phyloP scores from a whole-genome alignment of 1,284 basidiomycete species.

The Cutaneotrichosporon cavernicola region DNA sequence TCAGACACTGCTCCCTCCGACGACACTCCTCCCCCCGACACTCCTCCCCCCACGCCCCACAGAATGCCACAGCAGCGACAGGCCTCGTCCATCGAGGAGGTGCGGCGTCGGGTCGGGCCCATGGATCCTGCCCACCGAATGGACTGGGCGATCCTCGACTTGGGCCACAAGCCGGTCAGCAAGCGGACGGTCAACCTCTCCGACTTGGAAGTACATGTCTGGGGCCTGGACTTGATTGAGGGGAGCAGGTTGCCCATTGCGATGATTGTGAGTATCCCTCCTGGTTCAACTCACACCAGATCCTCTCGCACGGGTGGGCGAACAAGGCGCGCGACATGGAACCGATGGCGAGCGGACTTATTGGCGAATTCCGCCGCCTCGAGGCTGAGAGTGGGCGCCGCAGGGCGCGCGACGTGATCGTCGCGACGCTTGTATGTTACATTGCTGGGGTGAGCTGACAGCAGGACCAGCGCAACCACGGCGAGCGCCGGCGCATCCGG shows the following conservation, averaged over 20 bases:
- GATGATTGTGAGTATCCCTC: constrained; percentile 29
- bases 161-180: constrained; percentile 25
- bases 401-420: constrained; percentile 41
- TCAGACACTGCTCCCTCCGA: neutral
- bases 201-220: constrained; percentile 42
- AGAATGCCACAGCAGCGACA: neutral
- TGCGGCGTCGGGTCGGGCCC: constrained; percentile 3
- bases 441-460: neutral
- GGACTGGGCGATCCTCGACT: constrained; percentile 37
- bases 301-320: constrained; percentile 24
- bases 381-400: constrained; percentile 13
- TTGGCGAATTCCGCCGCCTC: constrained; percentile 32
- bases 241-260: constrained; percentile 31
- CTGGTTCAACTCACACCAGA: constrained; percentile 12
- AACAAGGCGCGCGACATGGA: constrained; percentile 29
- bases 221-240: constrained; percentile 44
- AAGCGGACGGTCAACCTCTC: constrained; percentile 29
- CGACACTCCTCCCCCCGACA: neutral
- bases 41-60: neutral
- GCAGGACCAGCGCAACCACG: constrained; percentile 78
- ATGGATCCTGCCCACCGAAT: constrained; percentile 21
- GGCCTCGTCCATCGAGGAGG: neutral
- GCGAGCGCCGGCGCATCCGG: constrained; percentile 48
- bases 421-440: constrained; percentile 47
- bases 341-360: constrained; percentile 40